Conservation (phyloP, 1,284 basidiomycete species). For the Lignosus rhinocerotis region DNA sequence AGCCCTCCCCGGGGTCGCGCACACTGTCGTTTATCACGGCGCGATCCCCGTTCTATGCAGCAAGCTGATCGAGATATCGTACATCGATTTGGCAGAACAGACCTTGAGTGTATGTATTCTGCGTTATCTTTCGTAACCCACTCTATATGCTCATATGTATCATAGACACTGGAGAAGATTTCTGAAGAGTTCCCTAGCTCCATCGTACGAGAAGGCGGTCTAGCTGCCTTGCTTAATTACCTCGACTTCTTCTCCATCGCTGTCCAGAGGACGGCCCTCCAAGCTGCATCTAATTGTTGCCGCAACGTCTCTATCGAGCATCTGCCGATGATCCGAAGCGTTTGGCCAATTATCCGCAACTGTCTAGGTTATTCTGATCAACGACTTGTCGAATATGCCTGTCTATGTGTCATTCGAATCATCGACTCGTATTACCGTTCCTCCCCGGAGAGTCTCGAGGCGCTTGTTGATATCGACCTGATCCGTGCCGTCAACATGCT, state of each 20-base stretch:
- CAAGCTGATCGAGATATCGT: conserved; percentile 93
- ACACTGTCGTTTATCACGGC: conserved; percentile 93
- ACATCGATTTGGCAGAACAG: conserved; percentile 96
- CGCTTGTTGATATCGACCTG: conserved; percentile 80
- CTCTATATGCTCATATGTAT: conserved; percentile 25
- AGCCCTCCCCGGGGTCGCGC: conserved; percentile 90
- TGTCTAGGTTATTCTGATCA: conserved; percentile 91
- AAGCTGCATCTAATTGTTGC: conserved; percentile 94
- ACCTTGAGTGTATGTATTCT: conserved; percentile 81
- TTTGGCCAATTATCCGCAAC: conserved; percentile 91
- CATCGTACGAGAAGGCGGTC: conserved; percentile 91
- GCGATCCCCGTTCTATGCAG: conserved; percentile 94
- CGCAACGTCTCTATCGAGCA: conserved; percentile 86
- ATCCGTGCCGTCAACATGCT: conserved; percentile 84
- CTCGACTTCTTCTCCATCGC: conserved; percentile 97
- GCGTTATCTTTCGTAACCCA: conserved; percentile 5
- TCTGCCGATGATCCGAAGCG: conserved; percentile 84
- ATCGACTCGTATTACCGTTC: conserved; percentile 89
- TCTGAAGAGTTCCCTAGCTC: conserved; percentile 94
- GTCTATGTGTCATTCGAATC: conserved; percentile 88
- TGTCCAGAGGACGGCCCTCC: conserved; percentile 93
- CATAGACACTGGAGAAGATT: conserved; percentile 93
- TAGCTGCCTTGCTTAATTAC: conserved; percentile 88
- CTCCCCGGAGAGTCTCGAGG: conserved; percentile 82
- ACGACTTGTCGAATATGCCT: conserved; percentile 91